Evolutionary conservation across 2,329 filamentous ascomycete species (phyloP).

Genomic region (Cladophialophora psammophila): DNA sequence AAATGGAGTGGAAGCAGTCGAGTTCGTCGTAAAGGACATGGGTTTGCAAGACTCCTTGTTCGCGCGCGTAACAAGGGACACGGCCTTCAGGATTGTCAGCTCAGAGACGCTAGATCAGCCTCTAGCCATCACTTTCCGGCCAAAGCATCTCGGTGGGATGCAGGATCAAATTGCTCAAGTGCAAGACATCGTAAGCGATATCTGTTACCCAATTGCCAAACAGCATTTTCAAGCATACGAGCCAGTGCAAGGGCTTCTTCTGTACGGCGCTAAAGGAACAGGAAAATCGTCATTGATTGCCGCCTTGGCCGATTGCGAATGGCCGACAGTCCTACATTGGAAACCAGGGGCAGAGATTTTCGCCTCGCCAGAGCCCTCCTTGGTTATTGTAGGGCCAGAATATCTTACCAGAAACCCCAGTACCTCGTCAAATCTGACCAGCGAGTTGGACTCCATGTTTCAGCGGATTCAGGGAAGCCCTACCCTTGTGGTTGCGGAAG

Average conservation of each 20-base stretch:
- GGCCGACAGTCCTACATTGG: slow-evolving; percentile 69
- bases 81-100: slow-evolving; percentile 24
- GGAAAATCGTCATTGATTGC: slow-evolving; percentile 81
- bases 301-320: slow-evolving; percentile 70
- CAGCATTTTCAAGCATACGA: slow-evolving; percentile 22
- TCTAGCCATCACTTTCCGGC: slow-evolving; percentile 26
- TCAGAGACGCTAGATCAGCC: neutral
- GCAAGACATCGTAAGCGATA: slow-evolving; percentile 30
- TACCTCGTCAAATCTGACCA: slow-evolving; percentile 46
- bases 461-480: slow-evolving; percentile 52
- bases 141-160: slow-evolving; percentile 34
- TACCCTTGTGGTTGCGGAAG: slow-evolving; percentile 78
- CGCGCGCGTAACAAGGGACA: slow-evolving; percentile 30
- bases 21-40: slow-evolving; percentile 41
- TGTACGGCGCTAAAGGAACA: slow-evolving; percentile 83
- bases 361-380: slow-evolving; percentile 44
- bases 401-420: slow-evolving; percentile 36
- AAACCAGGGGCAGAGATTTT: slow-evolving; percentile 56
- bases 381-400: slow-evolving; percentile 32
- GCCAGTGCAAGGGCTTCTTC: slow-evolving; percentile 66
- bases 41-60: slow-evolving; percentile 25
- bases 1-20: slow-evolving; percentile 40
- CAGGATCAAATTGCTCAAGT: slow-evolving; percentile 30
- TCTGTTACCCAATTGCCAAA: slow-evolving; percentile 26
- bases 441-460: slow-evolving; percentile 51